phyloP scores from a whole-genome alignment of 73 alveolate species.

The Paramecium tetraurelia region DNA sequence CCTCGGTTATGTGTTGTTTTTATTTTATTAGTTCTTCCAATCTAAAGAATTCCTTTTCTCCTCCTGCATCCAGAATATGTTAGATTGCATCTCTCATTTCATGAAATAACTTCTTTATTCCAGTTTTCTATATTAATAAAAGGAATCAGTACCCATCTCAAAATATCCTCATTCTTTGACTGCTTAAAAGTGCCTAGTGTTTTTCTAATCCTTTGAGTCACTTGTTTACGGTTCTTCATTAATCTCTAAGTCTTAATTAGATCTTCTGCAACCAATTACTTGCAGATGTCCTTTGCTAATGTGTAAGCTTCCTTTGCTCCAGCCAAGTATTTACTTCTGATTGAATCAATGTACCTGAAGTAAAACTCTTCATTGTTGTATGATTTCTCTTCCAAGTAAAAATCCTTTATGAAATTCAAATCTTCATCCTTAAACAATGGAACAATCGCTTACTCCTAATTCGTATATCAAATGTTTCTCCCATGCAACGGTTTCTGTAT shows the following conservation, averaged over 20 bases:
- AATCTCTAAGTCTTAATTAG: not conserved
- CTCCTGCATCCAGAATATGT: conserved; percentile 18
- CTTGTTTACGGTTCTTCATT: not conserved
- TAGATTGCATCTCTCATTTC: conserved; percentile 19
- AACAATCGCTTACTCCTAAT: not conserved
- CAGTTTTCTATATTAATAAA: not conserved
- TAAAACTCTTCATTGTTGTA: not conserved
- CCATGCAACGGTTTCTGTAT: conserved; percentile 32
- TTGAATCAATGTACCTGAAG: not conserved
- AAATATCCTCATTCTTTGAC: not conserved
- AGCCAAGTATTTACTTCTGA: not conserved
- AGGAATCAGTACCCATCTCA: not conserved
- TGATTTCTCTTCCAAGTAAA: not conserved
- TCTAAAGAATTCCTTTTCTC: conserved; percentile 22
- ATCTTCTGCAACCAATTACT: conserved; percentile 10
- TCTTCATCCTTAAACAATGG: not conserved
- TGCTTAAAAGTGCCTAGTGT: not conserved
- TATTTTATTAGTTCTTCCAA: not conserved
- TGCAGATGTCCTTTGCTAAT: not conserved
- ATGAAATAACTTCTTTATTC: conserved; percentile 35
- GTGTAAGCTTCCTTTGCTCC: not conserved
- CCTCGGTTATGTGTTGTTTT: not conserved
- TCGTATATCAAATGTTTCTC: not conserved
- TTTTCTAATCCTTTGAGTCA: not conserved
- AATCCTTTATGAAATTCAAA: conserved; percentile 11